phyloP scores from a whole-genome alignment of 23 red algal genomes.

The Gracilariopsis chorda region DNA sequence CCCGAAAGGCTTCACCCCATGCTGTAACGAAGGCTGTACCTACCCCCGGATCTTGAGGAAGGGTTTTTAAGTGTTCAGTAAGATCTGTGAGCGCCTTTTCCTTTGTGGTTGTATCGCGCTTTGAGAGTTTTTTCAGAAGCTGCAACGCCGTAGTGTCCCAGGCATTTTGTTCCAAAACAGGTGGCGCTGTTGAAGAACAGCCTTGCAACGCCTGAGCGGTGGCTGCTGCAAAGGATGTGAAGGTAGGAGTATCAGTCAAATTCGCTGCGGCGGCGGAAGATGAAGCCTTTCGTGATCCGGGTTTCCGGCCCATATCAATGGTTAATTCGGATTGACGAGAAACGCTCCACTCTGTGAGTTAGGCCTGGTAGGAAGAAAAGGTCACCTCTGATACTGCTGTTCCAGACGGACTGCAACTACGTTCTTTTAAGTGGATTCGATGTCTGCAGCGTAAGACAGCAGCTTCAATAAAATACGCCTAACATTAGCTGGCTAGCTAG shows the following conservation, averaged over 20 bases:
- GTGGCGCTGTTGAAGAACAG: not conserved
- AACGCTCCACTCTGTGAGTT: no score
- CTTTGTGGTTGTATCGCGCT: constrained; percentile 55
- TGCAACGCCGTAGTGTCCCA: constrained; percentile 43
- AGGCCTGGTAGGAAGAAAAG: no score
- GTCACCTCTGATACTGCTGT: no score
- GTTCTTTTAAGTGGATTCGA: no score
- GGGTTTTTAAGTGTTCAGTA: not conserved
- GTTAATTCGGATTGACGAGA: no score
- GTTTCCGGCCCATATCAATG: constrained; percentile 34
- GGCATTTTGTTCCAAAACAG: not conserved
- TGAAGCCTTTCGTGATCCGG: constrained; percentile 27
- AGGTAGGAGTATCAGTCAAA: not conserved
- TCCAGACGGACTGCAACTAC: no score
- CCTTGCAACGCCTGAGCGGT: constrained; percentile 41
- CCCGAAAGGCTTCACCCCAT: constrained; percentile 34
- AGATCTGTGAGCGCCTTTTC: constrained; percentile 43
- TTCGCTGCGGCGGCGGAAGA: constrained; percentile 46
- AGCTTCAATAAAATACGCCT: no score
- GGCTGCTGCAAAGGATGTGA: constrained; percentile 68
- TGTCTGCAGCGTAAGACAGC: no score
- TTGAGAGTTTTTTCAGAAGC: constrained; percentile 44
- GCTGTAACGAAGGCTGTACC: constrained; percentile 30
- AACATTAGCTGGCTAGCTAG: no score
- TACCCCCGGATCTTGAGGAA: not conserved